phyloP scores from a whole-genome alignment of 177 flowering plant species.

The Telopea speciosissima region DNA sequence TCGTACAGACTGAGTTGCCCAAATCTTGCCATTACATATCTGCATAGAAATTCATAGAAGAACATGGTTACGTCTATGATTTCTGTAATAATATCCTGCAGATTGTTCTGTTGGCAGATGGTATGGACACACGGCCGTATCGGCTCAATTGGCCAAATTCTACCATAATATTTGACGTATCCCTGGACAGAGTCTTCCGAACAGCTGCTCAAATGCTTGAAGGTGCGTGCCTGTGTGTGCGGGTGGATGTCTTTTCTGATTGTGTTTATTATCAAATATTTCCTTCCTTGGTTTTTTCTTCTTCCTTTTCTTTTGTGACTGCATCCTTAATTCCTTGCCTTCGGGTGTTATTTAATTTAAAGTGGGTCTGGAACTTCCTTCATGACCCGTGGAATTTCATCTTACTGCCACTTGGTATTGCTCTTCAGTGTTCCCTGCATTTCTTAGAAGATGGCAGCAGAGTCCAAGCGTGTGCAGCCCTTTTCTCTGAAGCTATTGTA shows the following conservation, averaged over 20 bases:
- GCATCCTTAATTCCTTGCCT: no score
- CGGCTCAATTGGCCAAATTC: constrained; percentile 79
- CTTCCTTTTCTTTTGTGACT: background rate
- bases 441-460: background rate
- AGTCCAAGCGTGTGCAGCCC: background rate
- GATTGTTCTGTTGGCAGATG: constrained; percentile 92
- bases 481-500: background rate
- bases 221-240: constrained; percentile 30
- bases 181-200: constrained; percentile 48
- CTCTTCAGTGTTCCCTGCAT: background rate
- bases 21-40: background rate
- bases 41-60: background rate
- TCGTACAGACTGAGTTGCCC: no score
- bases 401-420: background rate
- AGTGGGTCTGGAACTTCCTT: background rate
- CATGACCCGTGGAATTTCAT: background rate
- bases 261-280: background rate
- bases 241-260: background rate
- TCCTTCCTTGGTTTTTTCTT: background rate
- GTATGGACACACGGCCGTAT: constrained; percentile 90
- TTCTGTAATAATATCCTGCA: constrained; percentile 29
- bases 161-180: constrained; percentile 66
- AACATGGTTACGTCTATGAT: background rate
- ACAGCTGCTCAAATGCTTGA: constrained; percentile 50
- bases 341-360: no score